Percentiles rank a stretch among this genome's conserved stretches.
Conservation (phyloP, 768 basidiomycete genomes). For the Mrakia gelida region DNA sequence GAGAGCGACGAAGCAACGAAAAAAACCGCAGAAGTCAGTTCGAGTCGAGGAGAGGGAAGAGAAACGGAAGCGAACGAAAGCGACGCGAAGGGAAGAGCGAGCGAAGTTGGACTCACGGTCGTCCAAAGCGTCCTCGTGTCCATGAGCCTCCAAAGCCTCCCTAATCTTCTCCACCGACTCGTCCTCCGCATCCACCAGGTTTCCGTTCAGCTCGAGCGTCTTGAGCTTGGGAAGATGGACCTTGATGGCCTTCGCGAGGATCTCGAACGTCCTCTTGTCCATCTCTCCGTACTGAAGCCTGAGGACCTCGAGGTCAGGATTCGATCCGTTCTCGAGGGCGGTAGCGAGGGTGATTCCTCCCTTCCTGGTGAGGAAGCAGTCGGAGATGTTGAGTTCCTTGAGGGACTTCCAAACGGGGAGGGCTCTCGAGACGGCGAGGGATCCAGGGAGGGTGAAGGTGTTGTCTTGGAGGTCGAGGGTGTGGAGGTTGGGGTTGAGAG, state of each 20-base stretch:
- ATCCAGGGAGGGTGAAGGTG: constrained; percentile 54
- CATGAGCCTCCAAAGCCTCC: constrained; percentile 47
- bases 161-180: constrained; percentile 49
- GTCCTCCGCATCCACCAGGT: constrained; percentile 50
- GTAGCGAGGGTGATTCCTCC: constrained; percentile 66
- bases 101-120: constrained; percentile 47
- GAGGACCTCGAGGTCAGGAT: constrained; percentile 66
- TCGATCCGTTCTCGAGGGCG: constrained; percentile 63
- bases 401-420: constrained; percentile 68
- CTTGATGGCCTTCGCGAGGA: constrained; percentile 64
- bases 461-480: constrained; percentile 87
- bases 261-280: constrained; percentile 60
- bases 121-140: constrained; percentile 75
- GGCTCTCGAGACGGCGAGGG: constrained; percentile 59
- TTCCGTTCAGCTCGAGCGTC: constrained; percentile 81
- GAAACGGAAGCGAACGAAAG: background rate
- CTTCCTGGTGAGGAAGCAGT: constrained; percentile 79
- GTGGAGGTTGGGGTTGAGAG: constrained; percentile 61
- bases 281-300: constrained; percentile 91
- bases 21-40: background rate
- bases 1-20: background rate
- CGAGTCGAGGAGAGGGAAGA: background rate
- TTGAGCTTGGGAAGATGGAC: constrained; percentile 58
- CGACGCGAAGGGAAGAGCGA: background rate
- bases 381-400: constrained; percentile 78